A percentile compares a stretch with the other conserved stretches of the same genome.
These are phyloP conservation scores for Phaeosphaeriaceae sp. DNA, from an alignment of 2,329 filamentous ascomycete genomes.

Conservation along the genomic window DNA sequence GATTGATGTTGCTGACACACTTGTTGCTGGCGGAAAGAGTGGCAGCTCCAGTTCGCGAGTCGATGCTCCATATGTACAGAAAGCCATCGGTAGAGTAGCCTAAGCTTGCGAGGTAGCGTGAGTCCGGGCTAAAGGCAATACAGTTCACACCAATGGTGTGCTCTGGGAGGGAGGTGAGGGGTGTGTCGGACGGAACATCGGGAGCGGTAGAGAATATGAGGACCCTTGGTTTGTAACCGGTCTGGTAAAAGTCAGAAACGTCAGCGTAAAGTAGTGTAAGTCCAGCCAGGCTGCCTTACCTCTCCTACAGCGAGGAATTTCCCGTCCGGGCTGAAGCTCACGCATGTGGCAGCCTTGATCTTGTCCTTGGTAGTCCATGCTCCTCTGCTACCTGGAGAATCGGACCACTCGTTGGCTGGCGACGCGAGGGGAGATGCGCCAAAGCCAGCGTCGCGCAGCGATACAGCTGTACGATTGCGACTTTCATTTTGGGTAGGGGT, in stretches of 20 bases:
- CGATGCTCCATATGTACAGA: slow-evolving; percentile 88
- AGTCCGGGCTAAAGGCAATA: slow-evolving; percentile 88
- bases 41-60: slow-evolving; percentile 80
- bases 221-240: slow-evolving; percentile 90
- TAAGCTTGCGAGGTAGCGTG: slow-evolving; percentile 84
- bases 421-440: slow-evolving; percentile 54
- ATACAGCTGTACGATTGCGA: slow-evolving; percentile 66
- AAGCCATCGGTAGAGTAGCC: slow-evolving; percentile 93
- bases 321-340: slow-evolving; percentile 87
- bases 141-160: slow-evolving; percentile 89
- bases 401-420: slow-evolving; percentile 61
- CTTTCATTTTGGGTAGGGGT: slow-evolving; percentile 63
- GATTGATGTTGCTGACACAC: slow-evolving; percentile 85
- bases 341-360: slow-evolving; percentile 91
- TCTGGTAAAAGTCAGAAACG: slow-evolving; percentile 58
- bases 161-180: slow-evolving; percentile 85
- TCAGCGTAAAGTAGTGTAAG: slow-evolving; percentile 32
- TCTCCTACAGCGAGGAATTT: slow-evolving; percentile 91
- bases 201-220: slow-evolving; percentile 83
- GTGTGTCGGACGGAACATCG: slow-evolving; percentile 80
- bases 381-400: slow-evolving; percentile 71
- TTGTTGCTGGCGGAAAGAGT: slow-evolving; percentile 87
- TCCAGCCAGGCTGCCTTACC: slow-evolving; percentile 50
- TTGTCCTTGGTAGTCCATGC: slow-evolving; percentile 90
- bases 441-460: slow-evolving; percentile 58